These are phyloP conservation scores for Solanum dulcamara DNA, from an alignment of 257 asterid species.

Conservation along the genomic window DNA sequence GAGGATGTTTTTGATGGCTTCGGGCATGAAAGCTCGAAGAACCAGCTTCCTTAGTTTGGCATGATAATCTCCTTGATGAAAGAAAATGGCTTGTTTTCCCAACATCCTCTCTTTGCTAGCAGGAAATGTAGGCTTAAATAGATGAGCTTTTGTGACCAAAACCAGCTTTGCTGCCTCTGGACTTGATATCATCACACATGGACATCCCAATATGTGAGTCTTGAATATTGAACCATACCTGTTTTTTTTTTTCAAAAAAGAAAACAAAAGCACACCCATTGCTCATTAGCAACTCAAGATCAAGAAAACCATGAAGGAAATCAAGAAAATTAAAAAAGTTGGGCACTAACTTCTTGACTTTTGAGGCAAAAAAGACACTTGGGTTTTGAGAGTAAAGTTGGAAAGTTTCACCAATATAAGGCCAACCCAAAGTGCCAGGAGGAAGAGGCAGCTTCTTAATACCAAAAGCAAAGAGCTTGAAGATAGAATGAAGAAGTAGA, in stretches of 20 bases:
- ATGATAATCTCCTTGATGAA: constrained; percentile 67
- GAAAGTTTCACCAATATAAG: constrained; percentile 73
- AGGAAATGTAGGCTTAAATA: constrained; percentile 77
- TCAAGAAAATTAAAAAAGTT: neutral
- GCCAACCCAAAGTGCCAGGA: constrained; percentile 84
- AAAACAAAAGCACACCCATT: neutral
- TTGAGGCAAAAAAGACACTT: constrained; percentile 58
- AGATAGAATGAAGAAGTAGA: constrained; percentile 1
- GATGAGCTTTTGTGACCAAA: constrained; percentile 53
- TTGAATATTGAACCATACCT: constrained; percentile 81
- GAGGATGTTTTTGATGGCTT: constrained; percentile 43
- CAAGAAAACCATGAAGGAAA: neutral
- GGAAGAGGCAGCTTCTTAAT: constrained; percentile 44
- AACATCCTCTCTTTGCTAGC: constrained; percentile 75
- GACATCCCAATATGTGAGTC: constrained; percentile 63
- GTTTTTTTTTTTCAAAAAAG: neutral
- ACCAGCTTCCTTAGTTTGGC: constrained; percentile 54
- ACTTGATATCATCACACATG: constrained; percentile 68
- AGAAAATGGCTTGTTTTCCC: constrained; percentile 71
- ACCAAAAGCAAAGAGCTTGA: constrained; percentile 20
- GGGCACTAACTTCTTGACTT: constrained; percentile 51
- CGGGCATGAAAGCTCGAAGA: constrained; percentile 62
- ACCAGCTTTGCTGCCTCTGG: constrained; percentile 66
- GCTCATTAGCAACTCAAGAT: neutral
- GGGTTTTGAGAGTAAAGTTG: constrained; percentile 73